Base-by-base conservation (phyloP, 2,329 filamentous ascomycete species). In the Trichoderma harzianum region DNA sequence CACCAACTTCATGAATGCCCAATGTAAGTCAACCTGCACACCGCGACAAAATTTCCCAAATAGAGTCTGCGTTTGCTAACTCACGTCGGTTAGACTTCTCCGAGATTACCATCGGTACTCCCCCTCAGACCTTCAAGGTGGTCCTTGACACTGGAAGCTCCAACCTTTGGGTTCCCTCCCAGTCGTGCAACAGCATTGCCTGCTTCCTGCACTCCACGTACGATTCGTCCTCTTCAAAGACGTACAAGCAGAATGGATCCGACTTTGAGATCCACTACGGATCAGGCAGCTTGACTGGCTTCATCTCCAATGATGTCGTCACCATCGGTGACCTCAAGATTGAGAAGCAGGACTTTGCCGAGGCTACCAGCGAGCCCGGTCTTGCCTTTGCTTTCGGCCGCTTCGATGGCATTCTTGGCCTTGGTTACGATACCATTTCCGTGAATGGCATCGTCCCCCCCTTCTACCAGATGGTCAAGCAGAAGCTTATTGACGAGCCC, bases 201-300 rank as follows among this genome's bases (percentile, higher is more conserved):
- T 99, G 96, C 89, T 99, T 95, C 85, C 90, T 99, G 73, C 96
- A 99, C 88, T 91, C 84, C 83, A 99, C 97, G 86, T 99, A 98
- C 86, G 94, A 98, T 84, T 96, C 94, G 72, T 92, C 91, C 47
- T 85, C 90, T 5, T 99, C 97, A 62, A 95, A 91, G 24, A 93
- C 93, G 63, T 97, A 95, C 89, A 93, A 97, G 90, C 89, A 92
- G 87, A 99, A 99, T 81, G 97, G 96, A 77, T 91, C 92, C 76
- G 88, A 91, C 39, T 99, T 99, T 79, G 92, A 94, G 85, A 99
- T 99, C 81, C 90, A 89, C 77, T 99, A 99, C 82, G 96, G 96
- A 81, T 99, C 96, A 70, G 96, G 96, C 75, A 94, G 92, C 84
- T 87, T 99, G 80, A 94, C 91, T 80, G 96, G 96, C 76, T 98